Percentiles rank a stretch among this genome's conserved stretches.
These are phyloP conservation scores for Ogataea ramenticola DNA, from an alignment of 805 yeast genomes.

Conservation along the genomic window DNA sequence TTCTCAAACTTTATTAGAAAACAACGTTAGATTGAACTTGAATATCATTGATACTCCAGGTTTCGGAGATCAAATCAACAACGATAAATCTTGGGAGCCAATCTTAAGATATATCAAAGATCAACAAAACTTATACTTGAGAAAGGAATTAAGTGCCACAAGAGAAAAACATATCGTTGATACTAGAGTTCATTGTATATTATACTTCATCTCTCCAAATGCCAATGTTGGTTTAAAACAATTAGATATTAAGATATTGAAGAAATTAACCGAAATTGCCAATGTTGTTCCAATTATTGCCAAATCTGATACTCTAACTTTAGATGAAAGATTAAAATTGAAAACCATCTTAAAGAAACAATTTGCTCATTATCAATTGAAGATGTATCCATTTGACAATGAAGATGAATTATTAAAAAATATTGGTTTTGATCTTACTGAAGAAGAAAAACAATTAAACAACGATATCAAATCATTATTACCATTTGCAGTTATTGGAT, in stretches of 20 bases:
- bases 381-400: slow-evolving; percentile 58
- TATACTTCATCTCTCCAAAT: slow-evolving; percentile 87
- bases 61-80: slow-evolving; percentile 93
- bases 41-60: slow-evolving; percentile 97
- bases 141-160: slow-evolving; percentile 92
- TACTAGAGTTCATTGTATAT: slow-evolving; percentile 87
- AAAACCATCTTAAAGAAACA: slow-evolving; percentile 74
- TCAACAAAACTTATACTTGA: slow-evolving; percentile 83
- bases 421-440: slow-evolving; percentile 41
- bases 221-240: slow-evolving; percentile 70
- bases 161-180: slow-evolving; percentile 79
- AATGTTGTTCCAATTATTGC: slow-evolving; percentile 96
- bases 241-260: slow-evolving; percentile 75
- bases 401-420: slow-evolving; percentile 10
- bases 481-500: slow-evolving; percentile 94
- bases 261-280: slow-evolving; percentile 79
- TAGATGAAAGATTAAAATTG: slow-evolving; percentile 74
- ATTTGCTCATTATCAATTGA: slow-evolving; percentile 63
- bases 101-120: slow-evolving; percentile 90
- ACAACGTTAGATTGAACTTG: slow-evolving; percentile 77
- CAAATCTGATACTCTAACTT: slow-evolving; percentile 82
- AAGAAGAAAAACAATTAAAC: slow-evolving; percentile 67
- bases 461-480: slow-evolving; percentile 67
- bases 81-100: slow-evolving; percentile 96
- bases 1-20: slow-evolving; percentile 69